Evolutionary conservation across 805 yeast genomes (phyloP).

Genomic region (Metschnikowia baotianmanensis): DNA sequence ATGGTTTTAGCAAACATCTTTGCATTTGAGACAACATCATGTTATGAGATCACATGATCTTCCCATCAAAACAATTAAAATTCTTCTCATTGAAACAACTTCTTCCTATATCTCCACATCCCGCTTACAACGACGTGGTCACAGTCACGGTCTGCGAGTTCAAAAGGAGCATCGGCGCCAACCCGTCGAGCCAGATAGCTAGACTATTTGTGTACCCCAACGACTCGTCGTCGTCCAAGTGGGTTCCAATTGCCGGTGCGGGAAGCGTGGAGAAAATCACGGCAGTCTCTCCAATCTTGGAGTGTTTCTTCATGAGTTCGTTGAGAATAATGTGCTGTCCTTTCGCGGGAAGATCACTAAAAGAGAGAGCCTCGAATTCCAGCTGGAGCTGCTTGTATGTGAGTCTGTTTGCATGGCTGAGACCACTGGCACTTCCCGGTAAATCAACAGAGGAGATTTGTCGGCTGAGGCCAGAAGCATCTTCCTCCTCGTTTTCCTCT

Average conservation of each 20-base stretch:
- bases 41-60: too few species aligned
- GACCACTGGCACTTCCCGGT: not conserved
- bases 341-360: slow-evolving; percentile 86
- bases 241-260: slow-evolving; percentile 82
- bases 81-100: not conserved
- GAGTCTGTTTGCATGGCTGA: slow-evolving; percentile 11
- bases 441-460: slow-evolving; percentile 2
- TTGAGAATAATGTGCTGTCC: slow-evolving; percentile 89
- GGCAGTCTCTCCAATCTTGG: slow-evolving; percentile 53
- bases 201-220: slow-evolving; percentile 72
- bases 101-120: too few species aligned
- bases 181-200: slow-evolving; percentile 73
- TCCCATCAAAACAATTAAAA: too few species aligned
- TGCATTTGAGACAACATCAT: too few species aligned
- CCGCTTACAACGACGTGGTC: slow-evolving; percentile 71
- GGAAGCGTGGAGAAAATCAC: slow-evolving; percentile 89
- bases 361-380: slow-evolving; percentile 45
- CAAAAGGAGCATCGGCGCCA: slow-evolving; percentile 80
- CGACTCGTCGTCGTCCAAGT: slow-evolving; percentile 63
- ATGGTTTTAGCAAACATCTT: too few species aligned
- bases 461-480: slow-evolving; percentile 1
- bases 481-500: slow-evolving; percentile 25
- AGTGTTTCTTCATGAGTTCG: slow-evolving; percentile 71
- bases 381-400: slow-evolving; percentile 37
- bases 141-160: slow-evolving; percentile 96